Evolutionary conservation across 2,329 filamentous ascomycete genomes (phyloP).

Genomic region (Botrytis galanthina): DNA sequence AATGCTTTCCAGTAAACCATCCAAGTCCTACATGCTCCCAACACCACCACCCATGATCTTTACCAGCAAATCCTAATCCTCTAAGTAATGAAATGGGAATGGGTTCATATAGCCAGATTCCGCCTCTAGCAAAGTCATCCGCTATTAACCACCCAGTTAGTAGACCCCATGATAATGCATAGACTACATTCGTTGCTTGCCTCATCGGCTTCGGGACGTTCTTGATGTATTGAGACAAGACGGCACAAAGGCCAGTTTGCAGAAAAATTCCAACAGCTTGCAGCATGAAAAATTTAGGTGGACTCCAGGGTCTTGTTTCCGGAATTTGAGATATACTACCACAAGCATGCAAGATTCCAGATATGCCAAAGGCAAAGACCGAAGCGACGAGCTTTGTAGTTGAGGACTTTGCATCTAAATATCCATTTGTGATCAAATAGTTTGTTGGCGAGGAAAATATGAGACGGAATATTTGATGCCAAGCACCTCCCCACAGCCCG

Average conservation of each 20-base stretch:
- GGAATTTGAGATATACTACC: constrained; percentile 68
- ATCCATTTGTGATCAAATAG: constrained; percentile 45
- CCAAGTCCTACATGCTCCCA: constrained; percentile 54
- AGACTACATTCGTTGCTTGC: constrained; percentile 57
- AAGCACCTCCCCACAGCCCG: constrained; percentile 82
- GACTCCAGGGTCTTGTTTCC: constrained; percentile 48
- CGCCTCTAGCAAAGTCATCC: constrained; percentile 72
- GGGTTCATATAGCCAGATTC: constrained; percentile 79
- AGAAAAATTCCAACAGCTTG: constrained; percentile 64
- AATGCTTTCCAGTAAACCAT: constrained; percentile 60
- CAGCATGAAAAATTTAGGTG: constrained; percentile 68
- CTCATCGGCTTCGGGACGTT: constrained; percentile 47
- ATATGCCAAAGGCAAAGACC: constrained; percentile 61
- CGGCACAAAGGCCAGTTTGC: constrained; percentile 49
- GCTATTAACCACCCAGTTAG: constrained; percentile 63
- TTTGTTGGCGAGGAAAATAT: constrained; percentile 62
- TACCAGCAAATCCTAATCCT: constrained; percentile 59
- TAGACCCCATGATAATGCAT: constrained; percentile 66
- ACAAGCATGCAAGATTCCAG: constrained; percentile 66
- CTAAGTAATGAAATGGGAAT: constrained; percentile 73
- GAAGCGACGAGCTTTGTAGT: constrained; percentile 40
- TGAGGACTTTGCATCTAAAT: constrained; percentile 41
- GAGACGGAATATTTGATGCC: constrained; percentile 87
- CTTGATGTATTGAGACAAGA: constrained; percentile 39
- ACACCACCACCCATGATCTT: constrained; percentile 64